These are phyloP conservation scores for Bipolaris victoriae DNA, from an alignment of 2,329 filamentous ascomycete species.

Conservation along the genomic window DNA sequence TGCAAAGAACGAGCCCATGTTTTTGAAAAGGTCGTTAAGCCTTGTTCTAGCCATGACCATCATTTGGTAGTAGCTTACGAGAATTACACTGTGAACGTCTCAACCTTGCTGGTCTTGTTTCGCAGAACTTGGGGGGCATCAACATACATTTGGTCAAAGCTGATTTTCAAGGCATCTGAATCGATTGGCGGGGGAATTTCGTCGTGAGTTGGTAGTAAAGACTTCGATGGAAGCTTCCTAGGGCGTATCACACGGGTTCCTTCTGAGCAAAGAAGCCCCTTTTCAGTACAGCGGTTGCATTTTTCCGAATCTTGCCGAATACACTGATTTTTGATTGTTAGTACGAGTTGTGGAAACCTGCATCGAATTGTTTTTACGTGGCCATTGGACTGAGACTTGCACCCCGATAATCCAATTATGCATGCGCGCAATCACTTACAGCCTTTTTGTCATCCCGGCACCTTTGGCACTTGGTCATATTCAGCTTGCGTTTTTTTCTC, in stretches of 20 bases:
- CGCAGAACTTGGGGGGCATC: background rate
- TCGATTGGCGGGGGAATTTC: background rate
- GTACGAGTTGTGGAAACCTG: background rate
- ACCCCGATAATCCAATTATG: background rate
- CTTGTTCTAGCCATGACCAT: background rate
- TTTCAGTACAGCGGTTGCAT: conserved; percentile 7
- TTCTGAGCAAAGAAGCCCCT: conserved; percentile 7
- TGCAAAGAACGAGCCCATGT: background rate
- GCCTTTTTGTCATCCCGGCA: background rate
- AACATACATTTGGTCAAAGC: background rate
- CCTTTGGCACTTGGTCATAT: conserved; percentile 1
- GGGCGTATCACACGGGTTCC: background rate
- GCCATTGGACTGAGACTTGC: background rate
- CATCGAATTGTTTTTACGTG: background rate
- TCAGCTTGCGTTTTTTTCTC: background rate
- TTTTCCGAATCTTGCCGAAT: background rate
- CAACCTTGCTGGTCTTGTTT: background rate
- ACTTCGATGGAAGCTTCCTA: background rate
- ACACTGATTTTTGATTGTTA: background rate
- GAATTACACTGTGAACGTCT: background rate
- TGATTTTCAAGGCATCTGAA: background rate
- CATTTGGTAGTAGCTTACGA: background rate
- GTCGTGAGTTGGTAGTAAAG: too few species aligned
- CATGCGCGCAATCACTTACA: background rate
- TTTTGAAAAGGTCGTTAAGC: background rate